phyloP scores from a whole-genome alignment of 345 rosid species.

The Erodium maritimum region DNA sequence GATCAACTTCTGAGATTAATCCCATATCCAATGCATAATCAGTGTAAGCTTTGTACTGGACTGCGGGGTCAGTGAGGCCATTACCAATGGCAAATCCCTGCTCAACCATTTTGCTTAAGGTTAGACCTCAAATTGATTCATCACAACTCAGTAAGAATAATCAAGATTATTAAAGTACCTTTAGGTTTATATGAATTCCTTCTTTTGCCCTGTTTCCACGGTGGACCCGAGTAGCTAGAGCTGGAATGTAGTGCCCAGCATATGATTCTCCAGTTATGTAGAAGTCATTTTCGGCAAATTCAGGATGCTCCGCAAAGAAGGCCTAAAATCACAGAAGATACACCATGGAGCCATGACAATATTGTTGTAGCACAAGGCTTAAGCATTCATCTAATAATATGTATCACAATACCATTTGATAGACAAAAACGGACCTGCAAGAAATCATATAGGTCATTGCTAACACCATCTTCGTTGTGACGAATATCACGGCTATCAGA shows the following conservation, averaged over 20 bases:
- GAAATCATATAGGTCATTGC: constrained; percentile 88
- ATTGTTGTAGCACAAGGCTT: not conserved
- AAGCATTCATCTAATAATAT: not conserved
- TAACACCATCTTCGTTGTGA: constrained; percentile 79
- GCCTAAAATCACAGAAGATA: constrained; percentile 33
- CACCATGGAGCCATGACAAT: constrained; percentile 3
- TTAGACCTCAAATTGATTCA: not conserved
- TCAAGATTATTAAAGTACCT: constrained; percentile 31
- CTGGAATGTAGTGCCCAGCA: constrained; percentile 99
- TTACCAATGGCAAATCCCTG: constrained; percentile 99
- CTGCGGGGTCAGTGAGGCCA: constrained; percentile 88
- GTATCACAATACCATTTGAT: not conserved
- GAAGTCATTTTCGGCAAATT: constrained; percentile 63
- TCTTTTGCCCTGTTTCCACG: constrained; percentile 84
- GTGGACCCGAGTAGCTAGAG: constrained; percentile 89
- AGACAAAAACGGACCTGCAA: constrained; percentile 52
- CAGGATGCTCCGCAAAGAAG: constrained; percentile 87
- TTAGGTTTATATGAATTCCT: constrained; percentile 76
- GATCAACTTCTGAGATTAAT: constrained; percentile 40
- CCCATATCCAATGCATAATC: constrained; percentile 91
- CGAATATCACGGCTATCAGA: constrained; percentile 78
- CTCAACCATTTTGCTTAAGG: constrained; percentile 13
- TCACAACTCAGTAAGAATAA: not conserved
- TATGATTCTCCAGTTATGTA: constrained; percentile 97
- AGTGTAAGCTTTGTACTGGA: constrained; percentile 92